These are phyloP conservation scores for Ceratocystis cubensis DNA, from an alignment of 2,329 filamentous ascomycete species.

Conservation along the genomic window DNA sequence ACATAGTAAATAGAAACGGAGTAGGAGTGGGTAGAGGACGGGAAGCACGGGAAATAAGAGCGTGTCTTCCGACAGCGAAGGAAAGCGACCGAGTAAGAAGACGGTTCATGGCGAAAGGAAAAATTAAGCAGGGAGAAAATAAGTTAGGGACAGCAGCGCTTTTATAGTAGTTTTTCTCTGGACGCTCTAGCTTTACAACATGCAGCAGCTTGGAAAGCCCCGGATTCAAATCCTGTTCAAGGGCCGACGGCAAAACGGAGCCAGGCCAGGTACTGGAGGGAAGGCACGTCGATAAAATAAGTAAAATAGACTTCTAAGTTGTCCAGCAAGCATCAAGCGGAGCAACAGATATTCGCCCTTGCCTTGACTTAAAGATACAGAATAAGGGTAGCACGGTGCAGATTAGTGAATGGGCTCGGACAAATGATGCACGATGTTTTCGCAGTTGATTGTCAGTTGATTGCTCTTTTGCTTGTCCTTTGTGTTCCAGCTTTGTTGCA, in stretches of 20 bases:
- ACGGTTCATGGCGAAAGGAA: conserved; percentile 14
- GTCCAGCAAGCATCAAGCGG: neutral
- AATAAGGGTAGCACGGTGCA: neutral
- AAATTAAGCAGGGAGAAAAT: neutral
- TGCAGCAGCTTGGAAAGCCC: neutral
- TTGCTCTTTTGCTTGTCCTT: neutral
- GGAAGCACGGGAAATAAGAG: conserved; percentile 9
- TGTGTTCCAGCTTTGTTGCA: neutral
- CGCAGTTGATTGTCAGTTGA: neutral
- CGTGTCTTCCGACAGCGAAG: conserved; percentile 9
- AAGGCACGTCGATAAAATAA: neutral
- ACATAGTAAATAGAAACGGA: conserved; percentile 18
- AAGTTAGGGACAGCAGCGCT: neutral
- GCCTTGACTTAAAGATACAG: neutral
- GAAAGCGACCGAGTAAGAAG: conserved; percentile 12
- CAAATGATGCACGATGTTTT: neutral
- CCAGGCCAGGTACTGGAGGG: neutral
- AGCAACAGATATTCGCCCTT: neutral
- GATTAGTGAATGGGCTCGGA: neutral
- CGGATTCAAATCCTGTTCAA: neutral
- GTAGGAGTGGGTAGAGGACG: neutral
- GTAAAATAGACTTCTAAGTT: neutral
- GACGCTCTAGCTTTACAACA: neutral
- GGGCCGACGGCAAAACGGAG: conserved; percentile 1
- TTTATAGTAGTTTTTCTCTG: neutral